Evolutionary conservation across 345 rosid genomes (phyloP), one percentile per base, ranked within the genome.

Genomic region (Dimocarpus longan): DNA sequence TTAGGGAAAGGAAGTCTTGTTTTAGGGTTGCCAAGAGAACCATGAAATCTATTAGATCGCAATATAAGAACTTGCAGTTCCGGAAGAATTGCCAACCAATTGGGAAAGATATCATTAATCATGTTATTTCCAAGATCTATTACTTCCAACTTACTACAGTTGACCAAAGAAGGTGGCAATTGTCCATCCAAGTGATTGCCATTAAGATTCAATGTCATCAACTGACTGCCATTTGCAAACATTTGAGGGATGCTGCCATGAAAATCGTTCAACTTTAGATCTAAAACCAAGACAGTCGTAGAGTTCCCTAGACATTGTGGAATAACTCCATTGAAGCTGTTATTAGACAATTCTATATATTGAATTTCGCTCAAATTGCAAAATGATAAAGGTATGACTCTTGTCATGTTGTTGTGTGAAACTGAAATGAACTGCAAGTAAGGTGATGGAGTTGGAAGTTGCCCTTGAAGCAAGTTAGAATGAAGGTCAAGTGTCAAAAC

Each of bases 151-250:
- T 0, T 6, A 6, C 1, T 48, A 72, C 88, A 83, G 52, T 68
- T 81, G 21, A 24, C 65, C 11, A 86, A 15, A 48, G 81, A 80
- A 46, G 8, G 37, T 5, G 83, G 84, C 12, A 86, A 59, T 4
- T n/a, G 57, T 24, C 88, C 88, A 56, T 69, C 75, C 2, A 86
- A 67, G 8, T 68, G 54, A 62, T 86, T 86, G 0, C 44, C 66
- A 21, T 64, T 72, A 3, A 79, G 24, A 22, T 72, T 48, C 7
- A 79, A 66, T 10, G 32, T 22, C n/a, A 0, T 24, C 3, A 73
- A 26, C 7, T 3, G 2, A 42, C 68, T 32, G 7, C 12, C 54
- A 1, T 19, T 8, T 50, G 70, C 8, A 42, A 73, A 79, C 0
- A 21, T 21, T 63, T n/a, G 43, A 13, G 78, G 70, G 24, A 73